Evolutionary conservation across 2,329 filamentous ascomycete species (phyloP).

Genomic region (Ustulina deusta): DNA sequence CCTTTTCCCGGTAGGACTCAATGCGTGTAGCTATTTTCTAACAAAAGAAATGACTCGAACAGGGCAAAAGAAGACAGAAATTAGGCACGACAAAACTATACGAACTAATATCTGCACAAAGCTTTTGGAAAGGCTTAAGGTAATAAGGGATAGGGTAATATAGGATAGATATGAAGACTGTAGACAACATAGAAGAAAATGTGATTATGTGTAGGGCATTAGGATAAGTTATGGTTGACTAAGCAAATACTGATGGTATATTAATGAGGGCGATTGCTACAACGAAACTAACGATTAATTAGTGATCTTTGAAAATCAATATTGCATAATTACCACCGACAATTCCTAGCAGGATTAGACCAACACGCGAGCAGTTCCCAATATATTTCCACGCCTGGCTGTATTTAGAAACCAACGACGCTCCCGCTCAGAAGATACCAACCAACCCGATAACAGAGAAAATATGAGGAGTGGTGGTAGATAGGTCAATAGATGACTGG

Average conservation of each 20-base stretch:
- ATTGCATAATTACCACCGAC: not conserved
- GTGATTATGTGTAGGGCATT: not conserved
- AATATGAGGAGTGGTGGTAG: not conserved
- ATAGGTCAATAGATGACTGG: not conserved
- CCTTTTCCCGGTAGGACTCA: too few relatives aligned
- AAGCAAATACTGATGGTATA: not conserved
- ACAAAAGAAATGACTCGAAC: too few relatives aligned
- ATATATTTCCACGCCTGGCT: conserved; percentile 25
- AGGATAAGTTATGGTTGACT: not conserved
- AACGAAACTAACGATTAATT: conserved; percentile 7
- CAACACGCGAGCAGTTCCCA: not conserved
- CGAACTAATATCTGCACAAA: too few relatives aligned
- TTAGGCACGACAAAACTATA: too few relatives aligned
- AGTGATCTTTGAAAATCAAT: conserved; percentile 8
- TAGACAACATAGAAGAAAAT: too few relatives aligned
- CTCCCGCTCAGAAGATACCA: conserved; percentile 1
- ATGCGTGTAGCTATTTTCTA: too few relatives aligned
- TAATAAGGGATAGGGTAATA: too few relatives aligned
- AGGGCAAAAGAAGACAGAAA: too few relatives aligned
- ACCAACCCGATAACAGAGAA: not conserved
- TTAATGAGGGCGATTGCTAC: not conserved
- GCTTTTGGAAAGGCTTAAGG: too few relatives aligned
- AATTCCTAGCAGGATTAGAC: not conserved
- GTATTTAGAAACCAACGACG: not conserved
- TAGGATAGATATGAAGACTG: too few relatives aligned